Evolutionary conservation across 257 asterid genomes (phyloP), one percentile per base, ranked within the genome.

Genomic region (Gynochthodes officinalis): DNA sequence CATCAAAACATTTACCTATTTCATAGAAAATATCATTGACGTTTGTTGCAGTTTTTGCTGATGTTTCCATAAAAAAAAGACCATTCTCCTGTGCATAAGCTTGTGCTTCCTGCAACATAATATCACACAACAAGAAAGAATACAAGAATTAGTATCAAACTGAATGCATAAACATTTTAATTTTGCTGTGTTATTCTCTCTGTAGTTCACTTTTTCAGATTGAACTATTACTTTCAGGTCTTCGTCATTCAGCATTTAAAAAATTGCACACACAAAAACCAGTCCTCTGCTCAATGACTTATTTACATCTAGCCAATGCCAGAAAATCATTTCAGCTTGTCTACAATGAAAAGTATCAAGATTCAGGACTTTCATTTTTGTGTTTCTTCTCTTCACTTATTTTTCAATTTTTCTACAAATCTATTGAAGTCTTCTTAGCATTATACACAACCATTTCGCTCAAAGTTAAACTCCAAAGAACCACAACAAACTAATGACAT

Each of bases 31-130:
- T 63, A 53, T 77, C 85, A 28, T 81, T 81, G 32, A 77, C 85
- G 55, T 81, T 81, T 15, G 76, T 73, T 19, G 85, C 85, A 71
- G 80, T 69, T 77, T 81, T 81, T 48, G 85, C 85, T 53, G 85
- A 81, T 13, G 85, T 81, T 70, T 81, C 85, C 80, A 78, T 68
- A 61, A 81, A 81, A 57, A 81, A 77, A 23, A 81, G 73, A 64
- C 78, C 80, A 61, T 81, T 74, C 52, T 81, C 85, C 48, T 81
- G 80, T 2, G 85, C 80, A 77, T 82, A 82, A 2, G 73, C 53
- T 30, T 66, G 79, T 50, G 83, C 79, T 42, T 78, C 86, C 86
- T 76, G 81, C 74, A 64, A 72, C 73, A 69, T 12, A 23, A 23
- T 30, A 49, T 37, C 27, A 53, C 61, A 67, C 7, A 27, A 57